phyloP scores from a whole-genome alignment of 768 basidiomycete species.

The Mycena filopes region DNA sequence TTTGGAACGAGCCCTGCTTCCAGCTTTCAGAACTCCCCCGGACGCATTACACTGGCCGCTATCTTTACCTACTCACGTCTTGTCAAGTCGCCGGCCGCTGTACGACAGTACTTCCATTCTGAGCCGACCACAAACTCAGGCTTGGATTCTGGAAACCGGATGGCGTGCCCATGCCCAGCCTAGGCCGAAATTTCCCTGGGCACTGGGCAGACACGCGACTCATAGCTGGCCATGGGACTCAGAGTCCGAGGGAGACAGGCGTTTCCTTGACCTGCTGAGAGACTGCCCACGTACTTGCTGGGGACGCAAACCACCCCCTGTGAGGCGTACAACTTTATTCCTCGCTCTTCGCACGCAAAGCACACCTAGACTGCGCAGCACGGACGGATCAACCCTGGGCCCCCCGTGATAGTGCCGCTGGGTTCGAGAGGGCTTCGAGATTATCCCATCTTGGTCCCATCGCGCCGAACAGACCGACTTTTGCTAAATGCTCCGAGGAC shows the following conservation, averaged over 20 bases:
- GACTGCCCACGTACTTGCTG: conserved; percentile 18
- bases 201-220: conserved; percentile 20
- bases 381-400: conserved; percentile 23
- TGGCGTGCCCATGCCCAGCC: background rate
- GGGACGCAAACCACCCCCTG: background rate
- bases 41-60: background rate
- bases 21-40: background rate
- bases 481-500: conserved; percentile 16
- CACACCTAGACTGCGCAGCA: conserved; percentile 26
- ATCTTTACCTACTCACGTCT: conserved; percentile 14
- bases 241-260: conserved; percentile 1
- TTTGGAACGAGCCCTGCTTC: no score
- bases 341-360: background rate
- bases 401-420: conserved; percentile 22
- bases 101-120: conserved; percentile 18
- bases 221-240: conserved; percentile 6
- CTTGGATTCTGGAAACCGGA: conserved; percentile 20
- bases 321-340: conserved; percentile 3
- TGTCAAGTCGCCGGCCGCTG: conserved; percentile 15
- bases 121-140: conserved; percentile 12
- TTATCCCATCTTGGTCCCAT: conserved; percentile 12
- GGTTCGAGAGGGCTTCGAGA: conserved; percentile 15
- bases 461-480: conserved; percentile 19
- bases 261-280: conserved; percentile 4
- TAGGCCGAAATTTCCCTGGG: no score